Evolutionary conservation across 2,329 filamentous ascomycete genomes (phyloP).

Genomic region (Alternaria novae-zelandiae): DNA sequence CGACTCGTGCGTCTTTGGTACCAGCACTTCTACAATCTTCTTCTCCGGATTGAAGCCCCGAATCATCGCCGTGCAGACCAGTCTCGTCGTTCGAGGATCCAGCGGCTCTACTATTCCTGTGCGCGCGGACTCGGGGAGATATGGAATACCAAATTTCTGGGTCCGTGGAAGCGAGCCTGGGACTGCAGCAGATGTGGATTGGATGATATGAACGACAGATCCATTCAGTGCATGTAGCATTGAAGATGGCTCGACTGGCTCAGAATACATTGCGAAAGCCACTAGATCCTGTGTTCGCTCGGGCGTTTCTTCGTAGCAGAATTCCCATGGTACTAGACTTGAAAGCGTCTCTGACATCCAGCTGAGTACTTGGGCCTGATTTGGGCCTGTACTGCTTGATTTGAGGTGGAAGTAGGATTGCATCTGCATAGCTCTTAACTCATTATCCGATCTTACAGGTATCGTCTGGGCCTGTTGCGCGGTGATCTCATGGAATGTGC

Average conservation of each 20-base stretch:
- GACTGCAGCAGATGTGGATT: constrained; percentile 59
- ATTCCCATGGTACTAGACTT: constrained; percentile 64
- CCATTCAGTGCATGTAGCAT: constrained; percentile 73
- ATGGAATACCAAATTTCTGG: constrained; percentile 65
- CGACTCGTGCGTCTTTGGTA: constrained; percentile 58
- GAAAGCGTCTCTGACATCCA: constrained; percentile 66
- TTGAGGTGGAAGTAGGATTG: constrained; percentile 76
- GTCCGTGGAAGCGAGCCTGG: constrained; percentile 46
- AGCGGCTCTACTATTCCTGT: constrained; percentile 58
- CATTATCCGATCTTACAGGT: constrained; percentile 64
- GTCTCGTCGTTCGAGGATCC: constrained; percentile 64
- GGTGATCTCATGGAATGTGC: constrained; percentile 61
- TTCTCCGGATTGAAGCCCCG: constrained; percentile 68
- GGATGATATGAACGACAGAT: constrained; percentile 70
- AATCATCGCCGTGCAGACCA: constrained; percentile 71
- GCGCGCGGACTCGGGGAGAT: constrained; percentile 58
- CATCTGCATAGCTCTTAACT: constrained; percentile 76
- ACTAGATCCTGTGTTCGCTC: constrained; percentile 58
- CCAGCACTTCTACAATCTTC: constrained; percentile 67
- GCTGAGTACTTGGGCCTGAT: constrained; percentile 29
- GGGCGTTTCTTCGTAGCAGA: constrained; percentile 63
- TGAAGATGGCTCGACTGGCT: constrained; percentile 64
- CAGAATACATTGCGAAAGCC: constrained; percentile 73
- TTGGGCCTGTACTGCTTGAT: constrained; percentile 11
- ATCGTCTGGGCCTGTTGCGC: constrained; percentile 54